Evolutionary conservation across 768 basidiomycete genomes (phyloP), one percentile per base, ranked within the genome.

Genomic region (Neoboletus magnificus): DNA sequence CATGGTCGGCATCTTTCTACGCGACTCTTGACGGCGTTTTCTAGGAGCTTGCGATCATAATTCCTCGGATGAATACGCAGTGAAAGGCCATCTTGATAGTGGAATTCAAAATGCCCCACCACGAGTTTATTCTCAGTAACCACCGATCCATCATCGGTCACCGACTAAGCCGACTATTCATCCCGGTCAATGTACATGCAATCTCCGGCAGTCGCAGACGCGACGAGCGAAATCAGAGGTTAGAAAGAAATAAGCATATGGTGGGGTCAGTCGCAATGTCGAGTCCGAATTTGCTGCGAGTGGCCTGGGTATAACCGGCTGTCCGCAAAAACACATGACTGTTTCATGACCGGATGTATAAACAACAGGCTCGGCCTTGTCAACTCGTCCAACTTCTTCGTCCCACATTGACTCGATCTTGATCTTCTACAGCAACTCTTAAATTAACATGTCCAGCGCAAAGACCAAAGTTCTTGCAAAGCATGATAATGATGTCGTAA

Each of bases 401-500:
- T 41, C 32, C 30, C 42, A 40, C 49, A 37, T 46, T 20, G 15
- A 33, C 44, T 37, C 49, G 42, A 22, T 37, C 42, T 33, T 33
- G 32, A 55, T 35, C 50, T 23, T 23, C 45, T 33, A 36, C 52
- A 27, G 12, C 45, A 46, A 30, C 45, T 54, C 43, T 33, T 42
- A 32, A 56, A 50, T 39, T 8, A 48, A 45, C 54, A 70, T 71
- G 62, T 57, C 70, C 16, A 55, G 48, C 50, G 77, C 78, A 54
- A 89, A 83, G 68, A 76, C 84, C 23, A 76, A 77, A 55, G 60
- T 92, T 23, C 80, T 93, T 47, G 76, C 82, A 64, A 87, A 91
- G 76, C 76, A 82, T 63, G 86, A 89, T 58, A 80, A 91, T 69
- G 93, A 96, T 72, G 87, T 98, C 15, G 96, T 98, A 60, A 89